Evolutionary conservation across 371 early-diverging fungal genomes (phyloP), one percentile per base, ranked within the genome.

Genomic region (Rhizopus arrhizus): DNA sequence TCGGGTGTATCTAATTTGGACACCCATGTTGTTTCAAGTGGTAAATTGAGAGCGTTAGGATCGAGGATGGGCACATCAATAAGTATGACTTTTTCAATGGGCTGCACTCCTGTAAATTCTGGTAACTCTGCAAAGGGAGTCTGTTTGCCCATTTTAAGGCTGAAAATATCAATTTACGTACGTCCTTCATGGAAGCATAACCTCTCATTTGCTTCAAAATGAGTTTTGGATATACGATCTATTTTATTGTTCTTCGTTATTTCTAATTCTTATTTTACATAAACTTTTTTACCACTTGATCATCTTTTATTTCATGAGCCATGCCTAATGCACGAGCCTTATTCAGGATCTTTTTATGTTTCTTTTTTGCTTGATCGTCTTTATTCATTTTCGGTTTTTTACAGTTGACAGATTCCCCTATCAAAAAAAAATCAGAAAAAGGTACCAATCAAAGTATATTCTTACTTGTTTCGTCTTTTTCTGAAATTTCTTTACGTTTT

Each of bases 31-130:
- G 52, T 45, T 9, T 59, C 61, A 12, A 65, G 53, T 3, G 74
- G 58, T 7, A 73, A 7, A 3, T 59, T 57, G 43, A 73, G 43
- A 3, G 40, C 61, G 6, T 53, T 9, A 8, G 74, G 74, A 56
- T 73, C 70, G 22, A 62, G 49, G 16, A 67, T 56, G 11, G 74
- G 74, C 2, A 62, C 53, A 49, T 70, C 70, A 0, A 73, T 36
- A 5, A 70, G 38, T 9, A 73, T 58, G 0, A 65, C 65, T 43
- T 62, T 69, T 36, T 56, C 53, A 6, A 69, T 59, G 10, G 36
- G 31, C 0, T 36, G 43, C 3, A 64, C 63, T 8, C 61, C 70
- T 9, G 59, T 54, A 41, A 61, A 70, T 6, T 58, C 56, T 35
- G 60, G 62, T 1, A 59, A 33, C 34, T 70, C 63, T 5, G 70